Evolutionary conservation across 108 stramenopile genomes (phyloP).

Genomic region (Asterionellopsis glacialis): DNA sequence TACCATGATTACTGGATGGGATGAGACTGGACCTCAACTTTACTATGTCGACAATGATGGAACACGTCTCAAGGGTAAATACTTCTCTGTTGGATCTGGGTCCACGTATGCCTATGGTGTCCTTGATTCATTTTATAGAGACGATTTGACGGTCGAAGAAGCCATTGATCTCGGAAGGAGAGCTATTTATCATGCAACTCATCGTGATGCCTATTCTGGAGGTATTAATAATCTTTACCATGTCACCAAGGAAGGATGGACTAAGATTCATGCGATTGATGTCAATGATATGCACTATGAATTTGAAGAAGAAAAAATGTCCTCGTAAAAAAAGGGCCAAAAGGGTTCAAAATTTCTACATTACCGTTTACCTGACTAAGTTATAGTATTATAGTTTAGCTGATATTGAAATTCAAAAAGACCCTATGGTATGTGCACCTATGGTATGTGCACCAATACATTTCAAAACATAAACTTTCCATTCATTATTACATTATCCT

Average conservation of each 20-base stretch:
- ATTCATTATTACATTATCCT: too few species aligned
- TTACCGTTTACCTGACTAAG: too few species aligned
- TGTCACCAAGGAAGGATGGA: slow-evolving; percentile 97
- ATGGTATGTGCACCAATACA: too few species aligned
- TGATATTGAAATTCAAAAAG: too few species aligned
- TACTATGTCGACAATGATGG: slow-evolving; percentile 99
- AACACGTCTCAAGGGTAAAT: slow-evolving; percentile 93
- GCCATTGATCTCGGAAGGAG: slow-evolving; percentile 99
- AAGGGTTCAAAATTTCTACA: too few species aligned
- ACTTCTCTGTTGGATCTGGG: slow-evolving; percentile 98
- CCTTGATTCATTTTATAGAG: slow-evolving; percentile 91
- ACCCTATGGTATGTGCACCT: too few species aligned
- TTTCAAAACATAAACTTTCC: too few species aligned
- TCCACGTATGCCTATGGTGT: slow-evolving; percentile 99
- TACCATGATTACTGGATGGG: slow-evolving; percentile 98
- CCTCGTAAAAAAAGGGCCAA: not conserved
- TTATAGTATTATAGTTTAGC: too few species aligned
- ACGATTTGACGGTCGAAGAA: slow-evolving; percentile 96
- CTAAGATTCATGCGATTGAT: slow-evolving; percentile 94
- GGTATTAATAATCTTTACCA: slow-evolving; percentile 95
- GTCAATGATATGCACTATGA: slow-evolving; percentile 98
- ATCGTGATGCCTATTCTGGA: slow-evolving; percentile 99
- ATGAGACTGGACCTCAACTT: slow-evolving; percentile 97
- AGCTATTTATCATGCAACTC: slow-evolving; percentile 99
- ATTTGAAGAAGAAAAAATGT: slow-evolving; percentile 86